Evolutionary conservation across 2,329 filamentous ascomycete genomes (phyloP).

Genomic region (Chalaropsis ovoidea): DNA sequence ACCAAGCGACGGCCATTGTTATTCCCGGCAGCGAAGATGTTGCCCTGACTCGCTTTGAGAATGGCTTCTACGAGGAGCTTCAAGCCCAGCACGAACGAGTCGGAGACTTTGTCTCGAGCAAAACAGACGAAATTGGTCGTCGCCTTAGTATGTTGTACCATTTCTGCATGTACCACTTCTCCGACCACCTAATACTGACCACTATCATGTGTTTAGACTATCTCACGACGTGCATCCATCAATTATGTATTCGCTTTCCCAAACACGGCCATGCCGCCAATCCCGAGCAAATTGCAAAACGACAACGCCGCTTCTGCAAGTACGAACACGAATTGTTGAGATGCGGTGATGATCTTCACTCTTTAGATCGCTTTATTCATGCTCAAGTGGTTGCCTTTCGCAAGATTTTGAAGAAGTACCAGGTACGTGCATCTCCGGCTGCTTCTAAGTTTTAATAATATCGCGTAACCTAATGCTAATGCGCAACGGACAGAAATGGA

Average conservation of each 20-base stretch:
- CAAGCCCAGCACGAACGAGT: conserved; percentile 65
- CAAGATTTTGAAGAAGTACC: conserved; percentile 79
- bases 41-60: conserved; percentile 54
- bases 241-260: conserved; percentile 39
- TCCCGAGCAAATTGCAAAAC: conserved; percentile 31
- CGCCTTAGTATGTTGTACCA: conserved; percentile 48
- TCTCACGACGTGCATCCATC: conserved; percentile 40
- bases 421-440: conserved; percentile 36
- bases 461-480: conserved; percentile 9
- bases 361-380: conserved; percentile 59
- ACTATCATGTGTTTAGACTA: conserved; percentile 35
- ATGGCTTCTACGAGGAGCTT: conserved; percentile 61
- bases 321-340: conserved; percentile 44
- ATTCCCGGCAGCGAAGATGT: conserved; percentile 62
- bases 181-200: conserved; percentile 27
- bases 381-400: conserved; percentile 67
- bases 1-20: conserved; percentile 57
- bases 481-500: conserved; percentile 57
- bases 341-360: conserved; percentile 61
- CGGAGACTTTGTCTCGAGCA: conserved; percentile 67
- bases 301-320: conserved; percentile 44
- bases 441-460: background rate
- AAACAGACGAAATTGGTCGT: conserved; percentile 64
- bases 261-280: conserved; percentile 27
- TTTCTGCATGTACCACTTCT: background rate